Conservation (phyloP, 352 stramenopile genomes). For the Pythium pectinolyticum region DNA sequence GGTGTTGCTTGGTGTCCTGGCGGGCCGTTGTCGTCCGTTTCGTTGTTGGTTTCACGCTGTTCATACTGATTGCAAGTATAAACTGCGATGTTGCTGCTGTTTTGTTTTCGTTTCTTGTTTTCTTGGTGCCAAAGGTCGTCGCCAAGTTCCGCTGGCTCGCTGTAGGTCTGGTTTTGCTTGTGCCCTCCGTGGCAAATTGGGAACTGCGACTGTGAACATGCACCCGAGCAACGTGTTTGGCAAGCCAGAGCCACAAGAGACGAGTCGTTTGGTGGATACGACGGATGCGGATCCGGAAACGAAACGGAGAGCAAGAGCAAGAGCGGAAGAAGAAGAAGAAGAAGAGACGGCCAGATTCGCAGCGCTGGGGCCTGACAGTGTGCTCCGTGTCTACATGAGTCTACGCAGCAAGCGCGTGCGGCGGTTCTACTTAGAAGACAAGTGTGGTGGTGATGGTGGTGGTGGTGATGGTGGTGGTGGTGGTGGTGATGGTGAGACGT, state of each 20-base stretch:
- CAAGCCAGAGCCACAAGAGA: background rate
- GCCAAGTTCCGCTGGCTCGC: too few species aligned
- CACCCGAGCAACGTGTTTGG: background rate
- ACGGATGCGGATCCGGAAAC: background rate
- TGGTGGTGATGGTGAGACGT: background rate
- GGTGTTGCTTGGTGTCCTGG: too few species aligned
- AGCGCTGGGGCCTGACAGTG: background rate
- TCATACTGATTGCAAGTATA: too few species aligned
- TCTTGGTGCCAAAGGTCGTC: too few species aligned
- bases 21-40: too few species aligned
- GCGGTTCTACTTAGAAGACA: constrained; percentile 3
- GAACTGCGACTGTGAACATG: too few species aligned
- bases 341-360: background rate
- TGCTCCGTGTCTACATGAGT: constrained; percentile 5
- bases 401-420: background rate
- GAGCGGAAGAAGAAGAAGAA: background rate
- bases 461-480: background rate
- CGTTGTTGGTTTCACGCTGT: too few species aligned
- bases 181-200: too few species aligned
- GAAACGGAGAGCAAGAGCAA: background rate
- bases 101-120: too few species aligned
- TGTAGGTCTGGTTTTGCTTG: too few species aligned
- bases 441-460: background rate
- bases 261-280: too few species aligned
- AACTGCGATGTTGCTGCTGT: too few species aligned